These are phyloP conservation scores for Murraya paniculata DNA, from an alignment of 345 rosid species.

Conservation along the genomic window DNA sequence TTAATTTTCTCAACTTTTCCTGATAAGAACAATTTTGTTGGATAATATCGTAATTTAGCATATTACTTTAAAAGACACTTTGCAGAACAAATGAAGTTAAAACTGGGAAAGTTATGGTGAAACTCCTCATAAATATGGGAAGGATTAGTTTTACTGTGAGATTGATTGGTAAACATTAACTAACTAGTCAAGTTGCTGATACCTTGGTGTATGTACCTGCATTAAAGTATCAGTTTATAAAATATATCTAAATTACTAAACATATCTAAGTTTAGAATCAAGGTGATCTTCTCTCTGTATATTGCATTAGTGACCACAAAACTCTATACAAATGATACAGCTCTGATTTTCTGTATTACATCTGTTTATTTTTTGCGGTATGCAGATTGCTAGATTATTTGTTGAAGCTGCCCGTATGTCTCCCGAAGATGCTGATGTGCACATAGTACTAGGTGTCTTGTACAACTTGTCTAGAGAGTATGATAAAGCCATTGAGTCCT, in stretches of 20 bases:
- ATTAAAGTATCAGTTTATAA: not conserved
- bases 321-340: not conserved
- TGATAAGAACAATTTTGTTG: not conserved
- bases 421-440: constrained; percentile 99
- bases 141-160: not conserved
- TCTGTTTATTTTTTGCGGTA: constrained; percentile 2
- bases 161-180: not conserved
- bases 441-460: constrained; percentile 88
- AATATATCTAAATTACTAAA: not conserved
- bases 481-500: constrained; percentile 83
- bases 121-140: constrained; percentile 3
- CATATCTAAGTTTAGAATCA: not conserved
- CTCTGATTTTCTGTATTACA: not conserved
- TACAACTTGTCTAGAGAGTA: constrained; percentile 90
- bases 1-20: not conserved
- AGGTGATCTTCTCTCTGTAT: not conserved
- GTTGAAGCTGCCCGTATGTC: constrained; percentile 82
- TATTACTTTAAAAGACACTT: not conserved
- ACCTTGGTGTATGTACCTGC: not conserved
- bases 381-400: constrained; percentile 79
- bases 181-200: constrained; percentile 8
- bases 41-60: not conserved
- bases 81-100: not conserved
- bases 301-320: not conserved
- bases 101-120: not conserved